Evolutionary conservation across 495 filamentous ascomycete genomes (phyloP), one percentile per base, ranked within the genome.

Genomic region (Hamigera avellanea): DNA sequence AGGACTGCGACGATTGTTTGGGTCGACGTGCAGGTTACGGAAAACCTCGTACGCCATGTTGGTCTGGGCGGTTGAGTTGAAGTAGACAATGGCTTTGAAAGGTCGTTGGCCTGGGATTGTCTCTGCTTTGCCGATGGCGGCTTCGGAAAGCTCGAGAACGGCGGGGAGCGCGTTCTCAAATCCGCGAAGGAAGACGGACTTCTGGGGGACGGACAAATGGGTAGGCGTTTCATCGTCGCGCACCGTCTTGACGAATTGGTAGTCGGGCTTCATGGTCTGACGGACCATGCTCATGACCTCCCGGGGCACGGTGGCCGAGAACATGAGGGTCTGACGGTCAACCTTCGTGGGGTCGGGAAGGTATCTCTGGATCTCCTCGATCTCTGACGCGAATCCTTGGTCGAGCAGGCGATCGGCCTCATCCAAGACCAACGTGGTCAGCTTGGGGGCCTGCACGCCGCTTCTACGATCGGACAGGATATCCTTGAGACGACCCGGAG

Each of bases 81-180:
- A 81, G 63, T 91, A 98, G 28, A 95, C 65, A 39, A 98, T 91
- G 16, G 85, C 86, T 64, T 96, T 98, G 71, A 96, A 93, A 1
- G 87, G 88, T 7, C 57, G 56, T 21, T 46, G 54, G 8, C 55
- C 55, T 14, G 55, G 48, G 9, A 57, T 46, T 1, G 56, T 23
- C 8, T 45, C 40, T 6, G 50, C 40, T 5, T 55, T 55, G 9
- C 57, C 43, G 26, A 67, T 53, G 43, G 77, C 75, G 17, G 69
- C 70, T 45, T 78, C 61, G 37, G 67, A 61, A 32, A 98, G 64
- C 55, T 96, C 86, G 26, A 88, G 56, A 12, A 95, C 46, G 9
- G 83, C 54, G 7, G 93, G 87, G 35, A 83, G 59, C 18, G 72
- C 50, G 57, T 95, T 95, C 46, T 89, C 83, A 34, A 80, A 72